Base-by-base conservation (phyloP, 257 asterid species). In the Anisodus tanguticus region DNA sequence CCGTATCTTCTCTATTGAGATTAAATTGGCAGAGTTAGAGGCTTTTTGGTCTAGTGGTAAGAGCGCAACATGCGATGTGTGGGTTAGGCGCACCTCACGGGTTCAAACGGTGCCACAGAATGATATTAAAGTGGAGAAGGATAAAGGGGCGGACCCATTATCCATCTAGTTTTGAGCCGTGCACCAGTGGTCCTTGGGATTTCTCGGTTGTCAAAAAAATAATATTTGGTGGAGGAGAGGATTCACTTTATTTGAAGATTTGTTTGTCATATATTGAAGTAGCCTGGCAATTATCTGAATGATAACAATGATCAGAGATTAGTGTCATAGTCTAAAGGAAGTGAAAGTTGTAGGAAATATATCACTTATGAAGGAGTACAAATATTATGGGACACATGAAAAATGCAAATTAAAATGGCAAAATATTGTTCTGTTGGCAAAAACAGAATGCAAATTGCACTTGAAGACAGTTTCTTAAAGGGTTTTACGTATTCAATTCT, bases 391-490 rank as follows among this genome's bases (percentile, higher is more conserved):
- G 62, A 49, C 22, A 2, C 81, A 22, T 15, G 43, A 22, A 49
- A 49, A 74, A 54, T 53, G 60, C 15, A 74, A 74, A 47, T 19
- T 19, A 47, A 60, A 11, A 49, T 26, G 43, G 7, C 19, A 15
- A 22, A 76, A 62, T 76, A 39, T 41, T 8, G 10, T 68, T n/a
- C 80, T 49, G 60, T 35, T 74, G 22, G 81, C 81, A 49, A 74
- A 53, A 74, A 31, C 35, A 1, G 35, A 31, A 31, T 31, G 35
- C 35, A 31, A 31, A 31, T 31, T 31, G 35, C 41, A 12, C 43
- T 76, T 51, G 60, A 22, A 76, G 63, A 76, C 59, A 76, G 0
- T 76, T 76, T 19, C 45, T 76, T 76, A 76, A 62, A 74, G 45
- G 60, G 63, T 72, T 72, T 47, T 72, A 19, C 12, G 9, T 19